Percentiles rank a stretch among this genome's conserved stretches.
Conservation (phyloP, 1,139 yeast species). For the Magnusiomyces starmeri region DNA sequence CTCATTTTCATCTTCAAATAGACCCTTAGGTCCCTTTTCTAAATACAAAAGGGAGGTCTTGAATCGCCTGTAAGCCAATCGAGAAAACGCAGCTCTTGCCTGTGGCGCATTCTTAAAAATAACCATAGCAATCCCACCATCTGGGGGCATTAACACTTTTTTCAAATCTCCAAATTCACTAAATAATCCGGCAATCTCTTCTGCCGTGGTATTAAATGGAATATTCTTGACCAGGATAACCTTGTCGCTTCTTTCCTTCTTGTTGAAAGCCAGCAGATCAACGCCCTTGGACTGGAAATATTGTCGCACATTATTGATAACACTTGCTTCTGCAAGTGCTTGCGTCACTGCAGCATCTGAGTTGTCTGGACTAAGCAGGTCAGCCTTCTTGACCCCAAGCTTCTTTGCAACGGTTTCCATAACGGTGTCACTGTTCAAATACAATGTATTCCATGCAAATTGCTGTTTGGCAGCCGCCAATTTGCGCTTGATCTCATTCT, state of each 20-base stretch:
- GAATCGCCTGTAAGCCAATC: slow-evolving; percentile 78
- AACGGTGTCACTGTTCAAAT: slow-evolving; percentile 86
- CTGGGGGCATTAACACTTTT: slow-evolving; percentile 87
- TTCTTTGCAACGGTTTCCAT: slow-evolving; percentile 81
- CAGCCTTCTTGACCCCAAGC: slow-evolving; percentile 75
- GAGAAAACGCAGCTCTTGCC: slow-evolving; percentile 85
- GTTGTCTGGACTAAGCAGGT: slow-evolving; percentile 79
- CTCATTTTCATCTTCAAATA: slow-evolving; percentile 46
- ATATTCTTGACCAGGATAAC: slow-evolving; percentile 81
- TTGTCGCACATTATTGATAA: slow-evolving; percentile 81
- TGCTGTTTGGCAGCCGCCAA: slow-evolving; percentile 78
- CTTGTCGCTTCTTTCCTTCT: slow-evolving; percentile 70
- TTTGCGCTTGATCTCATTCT: slow-evolving; percentile 73
- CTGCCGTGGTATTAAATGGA: slow-evolving; percentile 75
- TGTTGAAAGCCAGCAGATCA: slow-evolving; percentile 63
- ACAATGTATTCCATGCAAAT: slow-evolving; percentile 92
- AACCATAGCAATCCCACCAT: slow-evolving; percentile 94
- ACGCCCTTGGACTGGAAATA: slow-evolving; percentile 82
- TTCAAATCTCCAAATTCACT: slow-evolving; percentile 71
- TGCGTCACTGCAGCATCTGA: slow-evolving; percentile 92
- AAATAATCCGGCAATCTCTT: slow-evolving; percentile 77
- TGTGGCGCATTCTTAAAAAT: slow-evolving; percentile 79
- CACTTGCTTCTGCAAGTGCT: slow-evolving; percentile 96
- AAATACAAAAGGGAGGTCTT: slow-evolving; percentile 79
- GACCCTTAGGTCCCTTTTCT: slow-evolving; percentile 87